phyloP scores from a whole-genome alignment of 2,329 filamentous ascomycete genomes.

The Aspergillus sojae region DNA sequence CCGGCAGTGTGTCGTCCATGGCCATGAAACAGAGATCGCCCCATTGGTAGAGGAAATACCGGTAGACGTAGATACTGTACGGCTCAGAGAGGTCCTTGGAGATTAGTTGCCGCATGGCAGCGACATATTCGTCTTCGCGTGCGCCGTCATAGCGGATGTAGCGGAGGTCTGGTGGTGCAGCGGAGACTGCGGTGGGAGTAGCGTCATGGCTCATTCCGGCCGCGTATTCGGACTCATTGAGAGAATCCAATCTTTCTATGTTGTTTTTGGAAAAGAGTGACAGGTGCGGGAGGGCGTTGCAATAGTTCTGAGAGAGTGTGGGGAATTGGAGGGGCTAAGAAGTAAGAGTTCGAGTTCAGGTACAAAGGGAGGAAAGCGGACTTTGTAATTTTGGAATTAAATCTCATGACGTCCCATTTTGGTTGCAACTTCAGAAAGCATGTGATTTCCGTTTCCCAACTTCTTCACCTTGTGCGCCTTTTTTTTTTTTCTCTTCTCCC shows the following conservation, averaged over 20 bases:
- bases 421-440: conserved; percentile 6
- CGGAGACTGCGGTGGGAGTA: conserved; percentile 11
- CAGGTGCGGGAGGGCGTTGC: background rate
- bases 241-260: background rate
- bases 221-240: conserved; percentile 19
- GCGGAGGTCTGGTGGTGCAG: conserved; percentile 41
- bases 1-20: conserved; percentile 49
- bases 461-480: conserved; percentile 3
- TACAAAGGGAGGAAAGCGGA: background rate
- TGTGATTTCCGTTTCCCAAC: conserved; percentile 14
- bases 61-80: conserved; percentile 98
- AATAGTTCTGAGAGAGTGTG: background rate
- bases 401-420: conserved; percentile 4
- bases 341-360: background rate
- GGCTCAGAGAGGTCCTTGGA: conserved; percentile 96
- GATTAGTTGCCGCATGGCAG: conserved; percentile 87
- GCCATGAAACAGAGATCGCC: conserved; percentile 92
- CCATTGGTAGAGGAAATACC: conserved; percentile 98
- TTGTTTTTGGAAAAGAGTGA: background rate
- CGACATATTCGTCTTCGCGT: conserved; percentile 69
- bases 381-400: background rate
- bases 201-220: conserved; percentile 35
- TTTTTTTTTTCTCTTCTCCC: background rate
- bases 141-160: conserved; percentile 63
- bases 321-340: background rate